Percentiles rank a stretch among this genome's conserved stretches.
Evolutionary conservation across 768 basidiomycete genomes (phyloP).

Genomic region (Sistotremastrum niveocremeum): DNA sequence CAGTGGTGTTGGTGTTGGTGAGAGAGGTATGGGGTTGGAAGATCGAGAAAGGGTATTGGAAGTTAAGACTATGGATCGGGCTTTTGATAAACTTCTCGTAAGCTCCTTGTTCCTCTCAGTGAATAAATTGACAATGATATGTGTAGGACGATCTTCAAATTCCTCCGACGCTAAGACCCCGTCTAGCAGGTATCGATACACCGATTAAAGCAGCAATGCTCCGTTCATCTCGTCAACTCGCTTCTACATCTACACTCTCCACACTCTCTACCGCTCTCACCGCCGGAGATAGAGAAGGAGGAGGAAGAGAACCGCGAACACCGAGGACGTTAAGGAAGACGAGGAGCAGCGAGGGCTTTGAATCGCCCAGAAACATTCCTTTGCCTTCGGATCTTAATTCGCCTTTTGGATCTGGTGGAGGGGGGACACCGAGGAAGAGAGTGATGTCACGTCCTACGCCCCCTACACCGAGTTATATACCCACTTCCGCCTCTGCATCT

Average conservation of each 20-base stretch:
- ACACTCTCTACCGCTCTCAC: slow-evolving; percentile 12
- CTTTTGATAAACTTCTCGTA: slow-evolving; percentile 74
- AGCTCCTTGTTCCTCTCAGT: slow-evolving; percentile 14
- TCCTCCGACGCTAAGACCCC: slow-evolving; percentile 60
- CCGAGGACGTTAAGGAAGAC: slow-evolving; percentile 52
- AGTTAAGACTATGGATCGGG: slow-evolving; percentile 39
- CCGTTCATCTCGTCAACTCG: slow-evolving; percentile 63
- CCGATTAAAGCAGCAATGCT: slow-evolving; percentile 88
- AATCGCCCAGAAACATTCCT: slow-evolving; percentile 33
- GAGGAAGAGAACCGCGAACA: slow-evolving; percentile 21
- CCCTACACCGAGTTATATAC: slow-evolving; percentile 15
- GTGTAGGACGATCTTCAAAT: slow-evolving; percentile 81
- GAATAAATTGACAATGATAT: slow-evolving; percentile 4
- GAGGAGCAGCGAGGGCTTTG: slow-evolving; percentile 60
- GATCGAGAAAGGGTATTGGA: slow-evolving; percentile 10
- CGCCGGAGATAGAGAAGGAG: slow-evolving; percentile 4
- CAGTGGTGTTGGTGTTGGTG: not conserved
- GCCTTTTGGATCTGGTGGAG: slow-evolving; percentile 14
- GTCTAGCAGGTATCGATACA: slow-evolving; percentile 67
- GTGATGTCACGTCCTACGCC: slow-evolving; percentile 17
- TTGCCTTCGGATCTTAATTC: slow-evolving; percentile 21
- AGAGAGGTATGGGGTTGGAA: not conserved
- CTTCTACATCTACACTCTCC: slow-evolving; percentile 21
- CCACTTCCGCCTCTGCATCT: too few relatives aligned
- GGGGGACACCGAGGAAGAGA: slow-evolving; percentile 17